Evolutionary conservation across 2,329 filamentous ascomycete species (phyloP).

Genomic region (Aspergillus arachidicola): DNA sequence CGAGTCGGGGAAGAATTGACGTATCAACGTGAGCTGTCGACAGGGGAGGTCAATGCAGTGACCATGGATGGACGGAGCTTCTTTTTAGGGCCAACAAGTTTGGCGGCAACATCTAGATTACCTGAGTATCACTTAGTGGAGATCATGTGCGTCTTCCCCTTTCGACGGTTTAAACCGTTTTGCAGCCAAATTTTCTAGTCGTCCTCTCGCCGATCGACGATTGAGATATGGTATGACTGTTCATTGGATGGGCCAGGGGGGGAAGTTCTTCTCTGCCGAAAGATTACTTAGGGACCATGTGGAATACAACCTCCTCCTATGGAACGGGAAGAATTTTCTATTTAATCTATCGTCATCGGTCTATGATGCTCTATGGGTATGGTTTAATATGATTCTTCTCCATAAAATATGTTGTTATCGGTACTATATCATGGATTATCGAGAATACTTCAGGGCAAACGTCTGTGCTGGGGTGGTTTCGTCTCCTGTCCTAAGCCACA

Average conservation of each 20-base stretch:
- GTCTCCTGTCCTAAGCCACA: conserved; percentile 2
- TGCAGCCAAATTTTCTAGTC: not conserved
- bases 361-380: not conserved
- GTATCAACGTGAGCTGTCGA: conserved; percentile 34
- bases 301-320: not conserved
- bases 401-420: not conserved
- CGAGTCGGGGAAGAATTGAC: conserved; percentile 24
- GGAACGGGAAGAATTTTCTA: not conserved
- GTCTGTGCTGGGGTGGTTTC: not conserved
- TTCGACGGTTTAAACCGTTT: not conserved
- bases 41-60: conserved; percentile 20
- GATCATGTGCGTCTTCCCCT: not conserved
- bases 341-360: not conserved
- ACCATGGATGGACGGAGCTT: not conserved
- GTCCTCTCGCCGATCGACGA: not conserved
- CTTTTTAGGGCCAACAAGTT: conserved; percentile 5
- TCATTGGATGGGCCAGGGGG: not conserved
- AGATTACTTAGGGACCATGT: not conserved
- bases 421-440: not conserved
- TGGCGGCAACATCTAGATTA: conserved; percentile 29
- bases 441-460: not conserved
- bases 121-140: conserved; percentile 1
- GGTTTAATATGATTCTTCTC: not conserved
- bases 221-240: not conserved
- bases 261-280: not conserved